Base-by-base conservation (phyloP, 2,329 filamentous ascomycete species). In the Harringtonia aguacate region DNA sequence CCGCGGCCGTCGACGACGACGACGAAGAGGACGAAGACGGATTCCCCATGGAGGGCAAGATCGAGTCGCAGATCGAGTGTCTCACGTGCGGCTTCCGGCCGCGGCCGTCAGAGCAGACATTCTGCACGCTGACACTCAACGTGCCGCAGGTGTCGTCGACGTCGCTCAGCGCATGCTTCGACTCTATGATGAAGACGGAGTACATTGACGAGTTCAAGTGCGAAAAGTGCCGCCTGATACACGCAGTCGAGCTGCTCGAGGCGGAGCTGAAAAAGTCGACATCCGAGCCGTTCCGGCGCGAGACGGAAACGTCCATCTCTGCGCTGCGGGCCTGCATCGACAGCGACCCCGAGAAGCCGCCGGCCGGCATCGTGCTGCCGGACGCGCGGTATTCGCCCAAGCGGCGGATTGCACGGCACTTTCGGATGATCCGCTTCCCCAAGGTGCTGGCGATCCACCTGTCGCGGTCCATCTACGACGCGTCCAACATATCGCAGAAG, bases 131-230 rank as follows among this genome's bases (percentile, higher is more conserved):
- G 50, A 97, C 90, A 1, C 68, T 98, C 43, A 87, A 88, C 55
- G 92, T 98, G 4, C 92, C 92, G 0, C 86, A 92, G 59, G 77
- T 81, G 49, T 79, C 73, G 41, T 84, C 86, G 3, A 89, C 89
- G 1, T 83, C 86, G 0, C 72, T 98, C 15, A 88, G 84, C 57
- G 73, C 80, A 9, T 98, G 92, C 61, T 92, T 98, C 55, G 92
- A 98, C 56, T 85, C 85, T 34, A 82, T 95, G 62, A 81, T 98
- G 53, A 95, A 95, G 64, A 87, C 86, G 1, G 92, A 98, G 61
- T 84, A 88, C 59, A 95, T 98, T 52, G 90, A 97, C 50, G 92
- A 95, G 59, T 98, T 94, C 69, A 89, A 86, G 53, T 98, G 92
- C 65, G 92, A 95, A 55, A 85, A 81, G 63, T 98, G 92, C 58